Evolutionary conservation across 2,329 filamentous ascomycete genomes (phyloP).

Genomic region (Diaporthe humulicola): DNA sequence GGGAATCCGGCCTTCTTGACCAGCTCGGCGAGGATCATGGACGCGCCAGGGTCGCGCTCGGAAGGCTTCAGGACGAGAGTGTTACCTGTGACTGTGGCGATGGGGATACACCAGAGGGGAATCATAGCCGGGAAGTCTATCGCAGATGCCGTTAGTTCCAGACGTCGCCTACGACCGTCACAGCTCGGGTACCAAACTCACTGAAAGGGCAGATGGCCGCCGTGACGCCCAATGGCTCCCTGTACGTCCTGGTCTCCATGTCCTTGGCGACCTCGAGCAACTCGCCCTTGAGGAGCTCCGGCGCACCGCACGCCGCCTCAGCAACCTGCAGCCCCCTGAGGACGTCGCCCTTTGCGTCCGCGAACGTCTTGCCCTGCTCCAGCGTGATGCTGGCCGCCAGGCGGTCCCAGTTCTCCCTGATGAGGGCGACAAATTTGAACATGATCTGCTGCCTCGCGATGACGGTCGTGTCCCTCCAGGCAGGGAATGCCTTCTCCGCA

Average conservation of each 20-base stretch:
- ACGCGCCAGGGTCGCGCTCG: slow-evolving; percentile 85
- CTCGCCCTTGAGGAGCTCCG: slow-evolving; percentile 86
- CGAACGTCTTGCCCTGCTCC: slow-evolving; percentile 91
- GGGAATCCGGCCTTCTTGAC: slow-evolving; percentile 86
- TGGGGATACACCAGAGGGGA: slow-evolving; percentile 90
- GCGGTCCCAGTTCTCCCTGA: slow-evolving; percentile 87
- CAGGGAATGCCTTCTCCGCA: slow-evolving; percentile 80
- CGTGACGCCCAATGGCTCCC: slow-evolving; percentile 84
- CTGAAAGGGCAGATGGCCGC: slow-evolving; percentile 91
- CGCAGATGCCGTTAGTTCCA: background rate
- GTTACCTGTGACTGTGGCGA: slow-evolving; percentile 87
- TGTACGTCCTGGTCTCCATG: slow-evolving; percentile 89
- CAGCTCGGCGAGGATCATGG: slow-evolving; percentile 88
- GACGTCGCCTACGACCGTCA: slow-evolving; percentile 5
- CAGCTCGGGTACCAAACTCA: slow-evolving; percentile 56
- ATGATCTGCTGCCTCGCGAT: slow-evolving; percentile 85
- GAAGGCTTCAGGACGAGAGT: slow-evolving; percentile 88
- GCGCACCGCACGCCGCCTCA: slow-evolving; percentile 84
- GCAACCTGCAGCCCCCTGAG: slow-evolving; percentile 87
- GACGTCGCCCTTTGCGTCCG: slow-evolving; percentile 85
- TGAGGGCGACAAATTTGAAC: slow-evolving; percentile 86
- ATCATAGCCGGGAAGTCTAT: slow-evolving; percentile 93
- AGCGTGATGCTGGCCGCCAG: slow-evolving; percentile 87
- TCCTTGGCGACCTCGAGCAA: slow-evolving; percentile 88
- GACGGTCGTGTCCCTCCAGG: slow-evolving; percentile 80